These are phyloP conservation scores for Rhodotorula sp. DNA, from an alignment of 1,284 basidiomycete genomes.

Conservation along the genomic window DNA sequence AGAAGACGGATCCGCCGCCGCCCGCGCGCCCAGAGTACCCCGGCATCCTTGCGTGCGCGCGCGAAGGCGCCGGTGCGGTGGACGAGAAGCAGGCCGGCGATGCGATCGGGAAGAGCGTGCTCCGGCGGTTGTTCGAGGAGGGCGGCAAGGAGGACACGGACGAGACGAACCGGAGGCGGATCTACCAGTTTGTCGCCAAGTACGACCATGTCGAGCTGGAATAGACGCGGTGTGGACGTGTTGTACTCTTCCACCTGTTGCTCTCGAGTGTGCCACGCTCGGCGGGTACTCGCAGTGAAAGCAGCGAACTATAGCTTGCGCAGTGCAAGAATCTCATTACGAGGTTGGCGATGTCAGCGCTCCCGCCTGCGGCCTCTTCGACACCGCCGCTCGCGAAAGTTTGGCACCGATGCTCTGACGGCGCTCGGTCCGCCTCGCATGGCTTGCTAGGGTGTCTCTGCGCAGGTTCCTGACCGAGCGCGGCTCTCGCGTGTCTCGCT, in stretches of 20 bases:
- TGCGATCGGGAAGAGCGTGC: slow-evolving; percentile 61
- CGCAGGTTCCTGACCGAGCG: neutral
- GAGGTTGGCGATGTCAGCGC: neutral
- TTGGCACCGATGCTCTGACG: neutral
- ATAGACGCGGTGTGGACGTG: neutral
- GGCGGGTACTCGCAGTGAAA: too few species aligned
- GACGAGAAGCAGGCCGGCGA: slow-evolving; percentile 33
- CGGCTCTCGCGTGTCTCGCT: neutral
- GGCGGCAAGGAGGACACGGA: slow-evolving; percentile 73
- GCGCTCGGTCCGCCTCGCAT: neutral
- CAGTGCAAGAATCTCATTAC: too few species aligned
- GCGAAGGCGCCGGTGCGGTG: slow-evolving; percentile 53
- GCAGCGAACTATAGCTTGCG: too few species aligned
- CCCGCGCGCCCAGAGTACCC: slow-evolving; percentile 54
- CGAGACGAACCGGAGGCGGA: slow-evolving; percentile 74
- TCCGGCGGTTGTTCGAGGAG: slow-evolving; percentile 69
- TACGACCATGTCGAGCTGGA: slow-evolving; percentile 45
- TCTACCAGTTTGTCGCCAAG: slow-evolving; percentile 76
- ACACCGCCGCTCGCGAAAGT: neutral
- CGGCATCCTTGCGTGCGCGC: slow-evolving; percentile 53
- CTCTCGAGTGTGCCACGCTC: neutral
- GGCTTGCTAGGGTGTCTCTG: neutral
- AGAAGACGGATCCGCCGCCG: slow-evolving; percentile 55
- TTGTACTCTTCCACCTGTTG: neutral
- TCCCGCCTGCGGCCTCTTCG: neutral